A percentile compares a stretch with the other conserved stretches of the same genome.
phyloP scores from a whole-genome alignment of 148 eudicot species.

The Vaccinium corymbosum region DNA sequence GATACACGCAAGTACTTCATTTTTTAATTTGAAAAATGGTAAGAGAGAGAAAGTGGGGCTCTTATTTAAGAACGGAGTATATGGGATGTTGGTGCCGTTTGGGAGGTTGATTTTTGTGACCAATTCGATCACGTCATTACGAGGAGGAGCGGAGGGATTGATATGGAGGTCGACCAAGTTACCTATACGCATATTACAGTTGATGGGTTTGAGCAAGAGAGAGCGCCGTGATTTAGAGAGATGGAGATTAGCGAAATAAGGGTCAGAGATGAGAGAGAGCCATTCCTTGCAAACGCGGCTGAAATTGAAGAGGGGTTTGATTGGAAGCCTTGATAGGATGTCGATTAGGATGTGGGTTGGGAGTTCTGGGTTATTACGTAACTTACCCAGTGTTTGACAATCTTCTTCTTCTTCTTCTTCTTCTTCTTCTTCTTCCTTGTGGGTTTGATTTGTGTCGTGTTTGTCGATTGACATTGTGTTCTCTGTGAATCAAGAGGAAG shows the following conservation, averaged over 20 bases:
- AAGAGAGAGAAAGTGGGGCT: no score
- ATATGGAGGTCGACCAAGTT: neutral
- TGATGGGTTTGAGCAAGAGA: neutral
- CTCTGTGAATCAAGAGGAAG: no score
- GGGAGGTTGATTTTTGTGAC: neutral
- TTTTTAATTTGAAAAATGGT: no score
- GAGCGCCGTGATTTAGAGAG: neutral
- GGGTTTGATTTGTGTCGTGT: neutral
- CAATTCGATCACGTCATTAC: neutral
- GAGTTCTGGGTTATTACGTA: neutral
- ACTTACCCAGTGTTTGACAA: neutral
- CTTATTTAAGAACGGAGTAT: no score
- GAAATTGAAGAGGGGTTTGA: neutral
- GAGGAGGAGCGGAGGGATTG: neutral
- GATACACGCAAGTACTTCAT: no score
- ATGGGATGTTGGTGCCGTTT: neutral
- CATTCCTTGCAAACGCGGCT: neutral
- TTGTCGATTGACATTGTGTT: neutral
- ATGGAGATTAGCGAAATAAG: neutral
- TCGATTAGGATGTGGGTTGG: neutral
- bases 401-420: neutral
- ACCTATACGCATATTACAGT: no score
- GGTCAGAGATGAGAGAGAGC: conserved; percentile 5
- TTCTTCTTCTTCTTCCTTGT: neutral
- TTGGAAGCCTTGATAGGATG: neutral